phyloP scores from a whole-genome alignment of 768 basidiomycete genomes.

The Phylloporus arenicola region DNA sequence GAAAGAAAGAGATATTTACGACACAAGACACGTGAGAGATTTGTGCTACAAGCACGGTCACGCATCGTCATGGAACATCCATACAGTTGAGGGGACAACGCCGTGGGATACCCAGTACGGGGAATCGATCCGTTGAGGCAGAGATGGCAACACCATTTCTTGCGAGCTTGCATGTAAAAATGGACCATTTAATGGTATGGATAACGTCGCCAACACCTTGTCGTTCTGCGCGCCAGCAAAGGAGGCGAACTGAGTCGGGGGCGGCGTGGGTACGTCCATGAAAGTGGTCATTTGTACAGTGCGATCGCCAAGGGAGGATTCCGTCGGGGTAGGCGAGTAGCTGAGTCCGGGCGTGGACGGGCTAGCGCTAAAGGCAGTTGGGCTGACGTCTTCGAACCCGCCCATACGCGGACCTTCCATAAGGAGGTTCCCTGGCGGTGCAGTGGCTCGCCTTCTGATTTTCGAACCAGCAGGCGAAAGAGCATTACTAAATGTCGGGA shows the following conservation, averaged over 20 bases:
- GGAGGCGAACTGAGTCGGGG: conserved; percentile 34
- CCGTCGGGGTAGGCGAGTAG: conserved; percentile 57
- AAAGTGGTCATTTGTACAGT: conserved; percentile 54
- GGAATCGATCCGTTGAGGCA: conserved; percentile 8
- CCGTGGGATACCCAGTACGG: conserved; percentile 14
- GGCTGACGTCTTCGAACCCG: conserved; percentile 14
- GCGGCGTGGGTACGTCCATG: conserved; percentile 38
- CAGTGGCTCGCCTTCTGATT: conserved; percentile 36
- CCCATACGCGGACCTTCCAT: conserved; percentile 8
- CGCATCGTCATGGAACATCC: conserved; percentile 15
- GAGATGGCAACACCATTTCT: conserved; percentile 3
- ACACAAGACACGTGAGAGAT: conserved; percentile 6
- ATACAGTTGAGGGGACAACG: conserved; percentile 8
- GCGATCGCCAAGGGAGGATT: conserved; percentile 50
- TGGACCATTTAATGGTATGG: conserved; percentile 12
- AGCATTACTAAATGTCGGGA: neutral
- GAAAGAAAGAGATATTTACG: conserved; percentile 19
- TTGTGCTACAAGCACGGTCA: conserved; percentile 6
- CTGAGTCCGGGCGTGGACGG: conserved; percentile 55
- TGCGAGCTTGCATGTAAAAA: conserved; percentile 19
- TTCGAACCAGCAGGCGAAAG: conserved; percentile 14
- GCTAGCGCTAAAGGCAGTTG: conserved; percentile 29
- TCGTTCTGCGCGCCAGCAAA: conserved; percentile 33
- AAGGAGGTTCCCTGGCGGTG: conserved; percentile 34
- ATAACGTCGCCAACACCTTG: conserved; percentile 22